Base-by-base conservation (phyloP, 805 yeast genomes). In the Metschnikowia cubensis region DNA sequence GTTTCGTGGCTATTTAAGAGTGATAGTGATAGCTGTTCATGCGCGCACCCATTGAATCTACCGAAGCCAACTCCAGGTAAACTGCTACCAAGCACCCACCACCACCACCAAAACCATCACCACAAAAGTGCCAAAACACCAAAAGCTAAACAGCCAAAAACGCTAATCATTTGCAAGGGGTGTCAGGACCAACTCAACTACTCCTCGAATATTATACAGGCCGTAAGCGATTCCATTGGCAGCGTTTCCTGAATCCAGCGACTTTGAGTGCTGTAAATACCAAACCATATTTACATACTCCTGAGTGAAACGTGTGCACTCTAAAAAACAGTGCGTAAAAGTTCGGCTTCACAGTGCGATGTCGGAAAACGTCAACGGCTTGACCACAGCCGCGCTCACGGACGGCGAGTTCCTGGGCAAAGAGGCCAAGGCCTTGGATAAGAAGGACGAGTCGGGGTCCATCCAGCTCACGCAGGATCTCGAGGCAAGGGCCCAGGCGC, bases 391-490 rank as follows among this genome's bases (percentile, higher is more conserved):
- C 2, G 66, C 65, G 31, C 53, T 69, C 31, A 61, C 62, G 4
- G 65, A 61, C 29, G 70, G 70, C 7, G 65, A 64, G 44, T 48
- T 62, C 8, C 38, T 51, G 46, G 43, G 47, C 47, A 39, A 33
- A 38, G 50, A 51, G 17, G 35, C 39, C 47, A 42, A 32, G n/a
- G 34, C 45, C 48, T 6, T 7, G n/a, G 47, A 48, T 55, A 60
- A 41, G 37, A 47, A 36, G 51, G 37, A 54, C 14, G 38, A 32
- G 25, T 17, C 13, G 35, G 40, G 32, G 31, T 51, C 66, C 4
- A 59, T 69, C 22, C 76, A 72, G 37, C 51, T 71, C n/a, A 69
- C 71, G 2, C 65, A 59, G 58, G 64, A 59, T 3, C 62, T 73
- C 20, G 74, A 71, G 37, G 53, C 50, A 7, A 60, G 60, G 31